Percentiles rank a stretch among this genome's conserved stretches.
These are phyloP conservation scores for Chimonanthus praecox DNA, from an alignment of 164 flowering plant species.

Conservation along the genomic window DNA sequence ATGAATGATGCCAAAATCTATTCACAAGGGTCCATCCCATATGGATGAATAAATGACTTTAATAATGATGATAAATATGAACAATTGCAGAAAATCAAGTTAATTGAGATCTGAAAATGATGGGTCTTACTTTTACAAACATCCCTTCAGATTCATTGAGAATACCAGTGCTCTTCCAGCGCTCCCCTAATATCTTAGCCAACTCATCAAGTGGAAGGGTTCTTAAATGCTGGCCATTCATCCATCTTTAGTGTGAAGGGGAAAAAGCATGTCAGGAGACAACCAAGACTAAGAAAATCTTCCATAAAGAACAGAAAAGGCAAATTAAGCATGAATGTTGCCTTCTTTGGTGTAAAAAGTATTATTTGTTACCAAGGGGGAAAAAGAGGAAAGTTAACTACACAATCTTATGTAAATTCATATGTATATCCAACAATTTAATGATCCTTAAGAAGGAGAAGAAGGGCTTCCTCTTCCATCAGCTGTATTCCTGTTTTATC, in stretches of 20 bases:
- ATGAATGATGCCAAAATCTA: no score
- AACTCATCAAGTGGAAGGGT: constrained; percentile 65
- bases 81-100: background rate
- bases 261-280: constrained; percentile 1
- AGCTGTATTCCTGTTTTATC: background rate
- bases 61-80: background rate
- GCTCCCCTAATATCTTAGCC: constrained; percentile 58
- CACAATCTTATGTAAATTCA: background rate
- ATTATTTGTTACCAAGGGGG: no score
- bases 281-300: background rate
- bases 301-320: background rate
- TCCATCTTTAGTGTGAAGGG: constrained; percentile 60
- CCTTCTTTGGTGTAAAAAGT: no score
- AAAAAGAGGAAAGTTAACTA: no score
- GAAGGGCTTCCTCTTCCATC: no score
- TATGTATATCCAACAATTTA: background rate
- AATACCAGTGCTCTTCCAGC: constrained; percentile 70
- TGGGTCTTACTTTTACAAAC: constrained; percentile 34
- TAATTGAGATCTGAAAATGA: background rate
- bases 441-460: background rate
- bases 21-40: no score
- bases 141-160: constrained; percentile 63
- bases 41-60: background rate
- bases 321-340: background rate
- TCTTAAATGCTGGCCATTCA: constrained; percentile 92